These are phyloP conservation scores for Lactifluus subvellereus DNA, from an alignment of 768 basidiomycete genomes.

Conservation along the genomic window DNA sequence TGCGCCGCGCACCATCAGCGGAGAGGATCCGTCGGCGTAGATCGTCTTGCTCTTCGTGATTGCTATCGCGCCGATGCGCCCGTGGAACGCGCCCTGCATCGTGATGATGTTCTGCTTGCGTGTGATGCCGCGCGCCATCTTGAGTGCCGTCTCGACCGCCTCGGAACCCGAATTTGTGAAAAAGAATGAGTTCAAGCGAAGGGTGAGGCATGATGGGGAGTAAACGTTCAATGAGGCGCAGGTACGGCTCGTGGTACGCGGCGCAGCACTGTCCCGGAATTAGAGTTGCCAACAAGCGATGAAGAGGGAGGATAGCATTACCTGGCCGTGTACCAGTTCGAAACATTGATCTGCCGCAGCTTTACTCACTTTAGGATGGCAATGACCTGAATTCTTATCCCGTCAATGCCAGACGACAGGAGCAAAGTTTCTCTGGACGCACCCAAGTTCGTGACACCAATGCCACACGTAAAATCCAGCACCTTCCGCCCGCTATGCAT, in stretches of 20 bases:
- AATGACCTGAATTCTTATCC: constrained; percentile 55
- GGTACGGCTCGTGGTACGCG: constrained; percentile 79
- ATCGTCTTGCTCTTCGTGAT: constrained; percentile 92
- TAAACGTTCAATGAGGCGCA: constrained; percentile 78
- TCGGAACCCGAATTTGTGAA: constrained; percentile 97
- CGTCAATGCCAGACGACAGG: background rate
- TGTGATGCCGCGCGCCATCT: constrained; percentile 76
- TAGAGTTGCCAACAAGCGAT: background rate
- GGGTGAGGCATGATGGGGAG: constrained; percentile 86
- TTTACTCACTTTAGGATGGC: constrained; percentile 78
- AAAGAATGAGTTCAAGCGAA: constrained; percentile 93
- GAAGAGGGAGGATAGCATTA: constrained; percentile 29
- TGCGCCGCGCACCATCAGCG: constrained; percentile 63
- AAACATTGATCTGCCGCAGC: constrained; percentile 88
- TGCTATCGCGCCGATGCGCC: constrained; percentile 89
- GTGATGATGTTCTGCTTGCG: constrained; percentile 81
- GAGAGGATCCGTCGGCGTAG: constrained; percentile 72
- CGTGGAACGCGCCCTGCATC: constrained; percentile 93
- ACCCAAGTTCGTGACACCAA: constrained; percentile 25
- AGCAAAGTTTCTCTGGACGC: background rate
- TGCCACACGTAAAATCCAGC: constrained; percentile 25
- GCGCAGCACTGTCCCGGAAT: constrained; percentile 65
- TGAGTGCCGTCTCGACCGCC: constrained; percentile 84
- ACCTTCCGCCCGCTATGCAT: constrained; percentile 17
- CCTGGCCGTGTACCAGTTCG: constrained; percentile 74